These are phyloP conservation scores for Closterium sp. DNA, from an alignment of 139 green algal genomes.

Conservation along the genomic window DNA sequence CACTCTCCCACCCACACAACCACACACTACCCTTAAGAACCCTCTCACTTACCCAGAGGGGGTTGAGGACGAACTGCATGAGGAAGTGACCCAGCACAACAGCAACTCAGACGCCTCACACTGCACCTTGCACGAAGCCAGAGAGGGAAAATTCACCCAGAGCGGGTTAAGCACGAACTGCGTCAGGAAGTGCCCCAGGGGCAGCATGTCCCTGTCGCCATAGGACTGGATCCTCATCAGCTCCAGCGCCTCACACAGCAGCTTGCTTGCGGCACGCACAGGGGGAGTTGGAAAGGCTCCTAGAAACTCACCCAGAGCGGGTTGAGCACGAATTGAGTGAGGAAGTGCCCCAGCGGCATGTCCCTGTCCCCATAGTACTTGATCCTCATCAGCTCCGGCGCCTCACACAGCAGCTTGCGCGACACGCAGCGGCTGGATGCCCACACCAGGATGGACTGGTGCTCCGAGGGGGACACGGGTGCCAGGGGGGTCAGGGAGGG, in stretches of 20 bases:
- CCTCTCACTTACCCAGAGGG: too few species aligned
- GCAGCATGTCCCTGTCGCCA: conserved; percentile 23
- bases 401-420: conserved; percentile 30
- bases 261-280: not conserved
- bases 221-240: conserved; percentile 43
- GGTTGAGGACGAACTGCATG: too few species aligned
- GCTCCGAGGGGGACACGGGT: not conserved
- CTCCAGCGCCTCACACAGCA: conserved; percentile 23
- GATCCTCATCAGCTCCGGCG: conserved; percentile 19
- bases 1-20: too few species aligned
- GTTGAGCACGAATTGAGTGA: conserved; percentile 29
- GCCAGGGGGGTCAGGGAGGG: not conserved
- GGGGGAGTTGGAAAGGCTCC: too few species aligned
- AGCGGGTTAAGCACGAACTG: too few species aligned
- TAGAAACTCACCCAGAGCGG: not conserved
- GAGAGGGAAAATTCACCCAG: too few species aligned
- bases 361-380: conserved; percentile 41
- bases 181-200: not conserved
- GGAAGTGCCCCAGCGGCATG: conserved; percentile 33
- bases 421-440: not conserved
- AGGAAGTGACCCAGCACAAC: too few species aligned
- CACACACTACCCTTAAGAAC: too few species aligned
- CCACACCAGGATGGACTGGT: conserved; percentile 42
- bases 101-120: too few species aligned
- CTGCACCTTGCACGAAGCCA: too few species aligned